A percentile compares a stretch with the other conserved stretches of the same genome.
These are phyloP conservation scores for Musa troglodytarum DNA, from an alignment of 176 grass and related monocot species.

Conservation along the genomic window DNA sequence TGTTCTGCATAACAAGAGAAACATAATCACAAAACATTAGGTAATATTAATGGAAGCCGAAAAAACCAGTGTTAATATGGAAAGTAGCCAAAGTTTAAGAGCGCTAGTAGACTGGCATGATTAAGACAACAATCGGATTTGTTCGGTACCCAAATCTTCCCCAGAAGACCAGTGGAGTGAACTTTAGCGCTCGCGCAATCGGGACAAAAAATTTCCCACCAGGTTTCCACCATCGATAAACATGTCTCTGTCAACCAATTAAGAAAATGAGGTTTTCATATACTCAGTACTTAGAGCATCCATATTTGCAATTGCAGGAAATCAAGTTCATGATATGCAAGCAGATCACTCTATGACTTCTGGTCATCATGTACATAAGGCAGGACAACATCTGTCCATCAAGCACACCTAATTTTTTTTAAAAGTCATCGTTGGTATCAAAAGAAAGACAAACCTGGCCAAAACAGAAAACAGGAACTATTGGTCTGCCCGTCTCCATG, in stretches of 20 bases:
- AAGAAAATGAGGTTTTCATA: not conserved
- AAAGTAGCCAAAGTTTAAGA: not conserved
- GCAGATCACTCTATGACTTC: not conserved
- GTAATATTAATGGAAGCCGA: no score
- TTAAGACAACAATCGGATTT: not conserved
- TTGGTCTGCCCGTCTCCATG: constrained; percentile 62
- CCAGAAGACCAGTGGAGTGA: constrained; percentile 87
- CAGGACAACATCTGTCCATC: not conserved
- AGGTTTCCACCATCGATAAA: constrained; percentile 95
- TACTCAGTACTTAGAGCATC: not conserved
- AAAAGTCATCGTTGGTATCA: not conserved
- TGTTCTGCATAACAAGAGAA: constrained; percentile 38
- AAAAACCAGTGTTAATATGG: constrained; percentile 12
- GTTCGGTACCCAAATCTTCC: constrained; percentile 60
- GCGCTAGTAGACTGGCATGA: not conserved
- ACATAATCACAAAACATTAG: not conserved
- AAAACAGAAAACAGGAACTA: constrained; percentile 73
- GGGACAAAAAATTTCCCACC: constrained; percentile 66
- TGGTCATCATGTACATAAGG: not conserved
- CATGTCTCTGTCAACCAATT: constrained; percentile 38
- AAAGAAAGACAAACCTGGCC: constrained; percentile 50
- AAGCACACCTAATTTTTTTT: not conserved
- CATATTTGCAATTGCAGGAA: no score
- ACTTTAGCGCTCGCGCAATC: constrained; percentile 85
- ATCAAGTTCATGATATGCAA: not conserved